These are phyloP conservation scores for Pugionium dolabratum DNA, from an alignment of 345 rosid genomes.

Conservation along the genomic window DNA sequence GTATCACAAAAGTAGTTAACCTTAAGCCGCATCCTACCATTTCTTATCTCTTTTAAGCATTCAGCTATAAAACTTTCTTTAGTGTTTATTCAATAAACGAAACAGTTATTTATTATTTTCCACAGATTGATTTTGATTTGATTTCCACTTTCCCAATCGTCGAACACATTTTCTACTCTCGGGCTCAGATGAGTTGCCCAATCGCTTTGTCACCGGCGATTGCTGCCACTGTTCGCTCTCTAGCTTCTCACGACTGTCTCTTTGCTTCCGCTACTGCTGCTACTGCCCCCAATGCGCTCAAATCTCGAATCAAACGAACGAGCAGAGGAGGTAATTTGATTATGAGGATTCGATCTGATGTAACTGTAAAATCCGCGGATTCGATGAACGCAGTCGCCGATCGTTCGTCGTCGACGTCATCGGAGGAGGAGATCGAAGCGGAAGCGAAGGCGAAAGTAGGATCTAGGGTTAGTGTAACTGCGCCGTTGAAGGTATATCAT, in stretches of 20 bases:
- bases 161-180: neutral
- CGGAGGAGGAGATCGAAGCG: constrained; percentile 35
- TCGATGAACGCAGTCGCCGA: constrained; percentile 26
- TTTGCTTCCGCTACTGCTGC: neutral
- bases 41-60: no score
- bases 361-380: constrained; percentile 38
- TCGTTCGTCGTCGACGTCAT: constrained; percentile 35
- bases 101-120: neutral
- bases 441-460: constrained; percentile 50
- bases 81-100: neutral
- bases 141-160: neutral
- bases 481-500: constrained; percentile 79
- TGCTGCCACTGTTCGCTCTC: constrained; percentile 10
- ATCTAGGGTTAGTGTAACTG: constrained; percentile 66
- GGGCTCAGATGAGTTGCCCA: constrained; percentile 23
- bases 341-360: constrained; percentile 45
- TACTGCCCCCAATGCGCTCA: constrained; percentile 16
- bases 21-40: no score
- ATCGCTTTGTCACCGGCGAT: constrained; percentile 37
- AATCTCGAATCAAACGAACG: constrained; percentile 19
- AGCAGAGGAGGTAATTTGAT: constrained; percentile 18
- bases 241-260: constrained; percentile 17
- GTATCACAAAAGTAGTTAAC: no score
- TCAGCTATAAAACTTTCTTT: no score
- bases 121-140: neutral